Evolutionary conservation across 2,329 filamentous ascomycete genomes (phyloP), one percentile per base, ranked within the genome.

Genomic region (Allantophomopsis lycopodina): DNA sequence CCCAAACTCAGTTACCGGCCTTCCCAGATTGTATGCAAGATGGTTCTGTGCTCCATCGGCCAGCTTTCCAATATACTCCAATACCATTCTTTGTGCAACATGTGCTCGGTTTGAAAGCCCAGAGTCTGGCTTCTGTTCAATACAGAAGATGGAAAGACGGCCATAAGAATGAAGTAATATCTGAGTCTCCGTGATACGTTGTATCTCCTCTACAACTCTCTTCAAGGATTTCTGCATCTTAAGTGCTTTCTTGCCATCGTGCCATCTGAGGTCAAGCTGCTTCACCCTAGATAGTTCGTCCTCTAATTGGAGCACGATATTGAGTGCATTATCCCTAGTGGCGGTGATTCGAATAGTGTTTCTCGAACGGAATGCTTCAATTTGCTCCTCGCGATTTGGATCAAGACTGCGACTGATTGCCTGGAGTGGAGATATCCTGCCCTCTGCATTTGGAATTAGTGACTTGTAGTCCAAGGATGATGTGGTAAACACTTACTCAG

Each of bases 291-390:
- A 15, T 34, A 34, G 13, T 15, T 15, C 32, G 3, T 14, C n/a
- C 32, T 34, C 32, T 5, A 34, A 5, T 34, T 14, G 14, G 13
- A 17, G 23, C 7, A 34, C n/a, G 32, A 14, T 5, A 14, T 34
- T 34, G 5, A 14, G 7, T 34, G 32, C 32, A 34, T 50, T 55
- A 13, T 38, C 32, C 32, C 48, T 43, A 12, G 38, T 47, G 10
- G 50, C 42, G 28, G 52, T 55, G 18, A 58, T 41, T 32, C 52
- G 50, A 32, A 58, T 44, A 3, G 48, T 43, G 13, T 42, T 43
- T 23, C 46, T 44, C 7, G 43, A 44, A 20, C 47, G 45, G 35
- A 48, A 55, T 14, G 43, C 44, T 38, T 58, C 52, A 13, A 58
- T 46, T 12, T 42, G 48, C 38, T 57, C 51, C 6, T 42, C 32